Evolutionary conservation across 768 basidiomycete genomes (phyloP).

Genomic region (Mrakia hoshinonis): DNA sequence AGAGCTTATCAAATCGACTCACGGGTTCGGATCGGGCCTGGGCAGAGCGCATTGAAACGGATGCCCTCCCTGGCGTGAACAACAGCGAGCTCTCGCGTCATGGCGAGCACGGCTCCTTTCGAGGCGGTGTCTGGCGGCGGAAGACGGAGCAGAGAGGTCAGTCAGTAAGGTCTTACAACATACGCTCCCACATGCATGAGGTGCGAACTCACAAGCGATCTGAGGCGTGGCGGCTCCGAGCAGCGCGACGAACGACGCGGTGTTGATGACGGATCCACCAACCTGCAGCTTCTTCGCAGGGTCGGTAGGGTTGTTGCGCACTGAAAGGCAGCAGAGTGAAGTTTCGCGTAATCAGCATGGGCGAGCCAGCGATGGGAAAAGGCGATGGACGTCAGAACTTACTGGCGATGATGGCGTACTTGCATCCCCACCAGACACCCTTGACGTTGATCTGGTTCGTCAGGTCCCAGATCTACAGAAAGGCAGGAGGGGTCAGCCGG

Average conservation of each 20-base stretch:
- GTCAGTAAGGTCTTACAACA: no score
- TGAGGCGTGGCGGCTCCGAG: conserved; percentile 97
- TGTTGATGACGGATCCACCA: conserved; percentile 79
- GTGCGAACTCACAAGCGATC: conserved; percentile 72
- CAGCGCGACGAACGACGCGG: conserved; percentile 92
- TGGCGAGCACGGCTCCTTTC: conserved; percentile 95
- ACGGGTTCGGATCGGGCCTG: conserved; percentile 89
- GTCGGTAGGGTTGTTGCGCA: conserved; percentile 61
- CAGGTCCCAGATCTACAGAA: conserved; percentile 59
- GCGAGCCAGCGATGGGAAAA: neutral
- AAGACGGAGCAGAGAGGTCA: neutral
- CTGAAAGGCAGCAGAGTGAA: conserved; percentile 11
- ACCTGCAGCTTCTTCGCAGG: conserved; percentile 64
- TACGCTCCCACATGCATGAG: no score
- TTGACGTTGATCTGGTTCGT: conserved; percentile 36
- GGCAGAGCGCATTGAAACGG: conserved; percentile 89
- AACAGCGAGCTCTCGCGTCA: conserved; percentile 96
- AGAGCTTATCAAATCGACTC: no score
- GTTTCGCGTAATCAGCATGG: neutral
- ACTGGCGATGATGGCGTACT: conserved; percentile 87
- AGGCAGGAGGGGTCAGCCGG: neutral
- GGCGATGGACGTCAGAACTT: conserved; percentile 22
- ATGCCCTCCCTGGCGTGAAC: conserved; percentile 97
- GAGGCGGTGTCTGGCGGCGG: conserved; percentile 87
- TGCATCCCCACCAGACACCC: conserved; percentile 71